Evolutionary conservation across 805 yeast species (phyloP).

Genomic region (Myxozyma melibiosi): DNA sequence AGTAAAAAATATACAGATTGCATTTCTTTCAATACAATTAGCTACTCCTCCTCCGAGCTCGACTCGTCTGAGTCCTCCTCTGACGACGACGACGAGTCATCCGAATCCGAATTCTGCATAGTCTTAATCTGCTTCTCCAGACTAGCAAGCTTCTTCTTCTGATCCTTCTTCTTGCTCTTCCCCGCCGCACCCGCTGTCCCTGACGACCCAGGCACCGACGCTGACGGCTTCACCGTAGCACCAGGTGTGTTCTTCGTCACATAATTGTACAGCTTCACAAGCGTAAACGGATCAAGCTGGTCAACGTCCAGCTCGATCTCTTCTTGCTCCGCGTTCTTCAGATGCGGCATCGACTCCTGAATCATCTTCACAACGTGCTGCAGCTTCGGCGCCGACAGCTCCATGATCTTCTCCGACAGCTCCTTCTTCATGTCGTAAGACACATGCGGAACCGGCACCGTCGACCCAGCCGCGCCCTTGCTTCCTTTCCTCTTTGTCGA

Average conservation of each 20-base stretch:
- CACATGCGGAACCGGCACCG: slow-evolving; percentile 50
- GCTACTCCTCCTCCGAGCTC: slow-evolving; percentile 34
- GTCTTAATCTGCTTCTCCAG: slow-evolving; percentile 76
- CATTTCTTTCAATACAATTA: too few species aligned
- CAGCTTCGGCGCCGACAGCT: slow-evolving; percentile 74
- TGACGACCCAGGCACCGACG: slow-evolving; percentile 19
- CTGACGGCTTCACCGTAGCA: slow-evolving; percentile 22
- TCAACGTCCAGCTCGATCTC: slow-evolving; percentile 98
- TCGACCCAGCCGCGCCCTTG: slow-evolving; percentile 29
- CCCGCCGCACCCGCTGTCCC: slow-evolving; percentile 18
- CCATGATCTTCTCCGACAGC: slow-evolving; percentile 80
- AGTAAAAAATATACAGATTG: background rate
- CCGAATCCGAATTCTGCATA: slow-evolving; percentile 40
- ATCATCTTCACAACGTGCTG: slow-evolving; percentile 83
- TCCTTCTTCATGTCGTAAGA: slow-evolving; percentile 97
- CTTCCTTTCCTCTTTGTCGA: slow-evolving; percentile 21
- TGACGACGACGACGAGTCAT: slow-evolving; percentile 28
- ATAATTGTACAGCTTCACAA: slow-evolving; percentile 79
- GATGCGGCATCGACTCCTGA: slow-evolving; percentile 71
- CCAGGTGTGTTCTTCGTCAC: slow-evolving; percentile 56
- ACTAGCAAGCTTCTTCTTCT: slow-evolving; percentile 65
- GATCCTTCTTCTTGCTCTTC: slow-evolving; percentile 58
- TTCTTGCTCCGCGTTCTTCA: slow-evolving; percentile 53
- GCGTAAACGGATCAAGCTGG: slow-evolving; percentile 79
- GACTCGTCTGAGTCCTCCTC: slow-evolving; percentile 32